A percentile compares a stretch with the other conserved stretches of the same genome.
Conservation (phyloP, 2,329 filamentous ascomycete genomes). For the Aspergillus thermomutatus region DNA sequence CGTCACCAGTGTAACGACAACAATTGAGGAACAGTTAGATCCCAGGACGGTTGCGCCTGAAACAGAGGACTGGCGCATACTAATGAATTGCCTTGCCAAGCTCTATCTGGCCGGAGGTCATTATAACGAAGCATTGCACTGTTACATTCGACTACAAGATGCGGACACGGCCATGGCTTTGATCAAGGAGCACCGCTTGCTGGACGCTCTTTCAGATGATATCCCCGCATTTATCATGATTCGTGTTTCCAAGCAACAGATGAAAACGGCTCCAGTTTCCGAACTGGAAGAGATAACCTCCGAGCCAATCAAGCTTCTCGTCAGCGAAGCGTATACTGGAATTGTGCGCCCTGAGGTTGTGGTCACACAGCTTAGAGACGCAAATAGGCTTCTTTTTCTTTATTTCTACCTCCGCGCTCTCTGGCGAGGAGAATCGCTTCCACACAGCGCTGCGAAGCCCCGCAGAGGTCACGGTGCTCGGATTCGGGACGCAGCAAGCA, state of each 20-base stretch:
- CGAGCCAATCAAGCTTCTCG: conserved; percentile 81
- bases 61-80: conserved; percentile 80
- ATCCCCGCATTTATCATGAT: conserved; percentile 85
- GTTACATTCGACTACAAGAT: conserved; percentile 87
- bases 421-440: conserved; percentile 71
- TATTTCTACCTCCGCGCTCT: conserved; percentile 89
- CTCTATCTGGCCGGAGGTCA: conserved; percentile 79
- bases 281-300: conserved; percentile 77
- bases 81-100: conserved; percentile 82
- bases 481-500: conserved; percentile 42
- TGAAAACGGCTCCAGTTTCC: conserved; percentile 60
- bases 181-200: conserved; percentile 84
- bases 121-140: conserved; percentile 78
- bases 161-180: conserved; percentile 83
- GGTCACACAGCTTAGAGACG: conserved; percentile 69
- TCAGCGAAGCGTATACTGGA: conserved; percentile 86
- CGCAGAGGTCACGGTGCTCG: conserved; percentile 33
- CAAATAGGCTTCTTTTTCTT: conserved; percentile 69
- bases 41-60: conserved; percentile 72
- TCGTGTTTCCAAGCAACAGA: conserved; percentile 70
- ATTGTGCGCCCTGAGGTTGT: conserved; percentile 76
- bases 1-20: conserved; percentile 68
- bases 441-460: conserved; percentile 31
- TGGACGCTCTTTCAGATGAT: conserved; percentile 84
- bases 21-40: conserved; percentile 77